Conservation (phyloP, 331 rosid species). For the Ulmus americana region DNA sequence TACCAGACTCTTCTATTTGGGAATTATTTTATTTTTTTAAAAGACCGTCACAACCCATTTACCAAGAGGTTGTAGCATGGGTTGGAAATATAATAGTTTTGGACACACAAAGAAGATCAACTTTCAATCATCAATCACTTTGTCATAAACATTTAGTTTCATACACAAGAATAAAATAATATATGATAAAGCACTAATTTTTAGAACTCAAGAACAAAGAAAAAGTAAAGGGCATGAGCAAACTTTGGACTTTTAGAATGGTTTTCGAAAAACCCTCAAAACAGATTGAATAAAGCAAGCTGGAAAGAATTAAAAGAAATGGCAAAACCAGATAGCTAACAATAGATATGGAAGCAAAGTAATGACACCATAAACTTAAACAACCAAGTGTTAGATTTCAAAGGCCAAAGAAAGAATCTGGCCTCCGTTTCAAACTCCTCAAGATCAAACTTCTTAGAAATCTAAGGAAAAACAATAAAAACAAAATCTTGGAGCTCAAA, state of each 20-base stretch:
- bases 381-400: constrained; percentile 23
- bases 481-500: constrained; percentile 20
- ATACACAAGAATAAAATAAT: constrained; percentile 1
- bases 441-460: constrained; percentile 43
- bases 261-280: constrained; percentile 20
- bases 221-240: constrained; percentile 16
- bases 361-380: constrained; percentile 16
- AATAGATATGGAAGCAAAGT: constrained; percentile 16
- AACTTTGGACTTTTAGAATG: constrained; percentile 28
- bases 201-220: constrained; percentile 31
- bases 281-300: constrained; percentile 15
- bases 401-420: constrained; percentile 25
- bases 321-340: constrained; percentile 21
- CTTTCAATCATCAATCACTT: no score
- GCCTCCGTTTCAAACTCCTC: constrained; percentile 20
- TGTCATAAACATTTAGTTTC: no score
- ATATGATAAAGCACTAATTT: constrained; percentile 19
- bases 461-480: constrained; percentile 5
- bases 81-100: no score
- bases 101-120: no score
- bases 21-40: no score
- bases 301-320: background rate
- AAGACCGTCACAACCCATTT: no score
- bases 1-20: no score
- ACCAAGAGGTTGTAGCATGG: no score